A percentile compares a stretch with the other conserved stretches of the same genome.
Conservation (phyloP, 345 rosid genomes). For the Punica granatum region DNA sequence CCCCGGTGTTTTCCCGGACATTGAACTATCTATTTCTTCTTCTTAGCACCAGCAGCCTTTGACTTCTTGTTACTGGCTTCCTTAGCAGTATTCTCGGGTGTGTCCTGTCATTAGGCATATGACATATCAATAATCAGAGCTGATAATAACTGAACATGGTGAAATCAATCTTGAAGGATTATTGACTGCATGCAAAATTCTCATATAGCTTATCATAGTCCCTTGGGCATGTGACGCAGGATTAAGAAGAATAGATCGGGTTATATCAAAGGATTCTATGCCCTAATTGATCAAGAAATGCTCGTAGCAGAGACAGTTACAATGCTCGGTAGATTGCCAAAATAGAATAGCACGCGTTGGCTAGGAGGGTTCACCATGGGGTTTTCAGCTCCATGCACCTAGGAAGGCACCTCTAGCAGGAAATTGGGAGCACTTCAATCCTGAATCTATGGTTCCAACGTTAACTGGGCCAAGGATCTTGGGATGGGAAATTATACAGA, state of each 20-base stretch:
- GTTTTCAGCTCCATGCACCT: conserved; percentile 33
- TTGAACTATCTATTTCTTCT: conserved; percentile 43
- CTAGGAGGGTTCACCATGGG: conserved; percentile 37
- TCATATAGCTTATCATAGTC: not conserved
- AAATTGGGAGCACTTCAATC: conserved; percentile 24
- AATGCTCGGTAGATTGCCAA: not conserved
- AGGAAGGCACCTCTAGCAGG: conserved; percentile 42
- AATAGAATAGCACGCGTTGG: conserved; percentile 7
- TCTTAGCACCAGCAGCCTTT: conserved; percentile 60
- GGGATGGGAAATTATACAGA: conserved; percentile 31
- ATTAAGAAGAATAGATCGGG: not conserved
- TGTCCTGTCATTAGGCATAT: conserved; percentile 36
- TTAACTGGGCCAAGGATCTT: conserved; percentile 31
- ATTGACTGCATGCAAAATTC: not conserved
- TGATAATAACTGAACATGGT: not conserved
- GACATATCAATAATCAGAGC: not conserved
- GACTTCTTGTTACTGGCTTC: conserved; percentile 48
- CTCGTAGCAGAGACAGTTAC: not conserved
- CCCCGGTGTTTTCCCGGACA: not conserved
- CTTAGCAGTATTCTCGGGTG: conserved; percentile 29
- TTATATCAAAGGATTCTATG: not conserved
- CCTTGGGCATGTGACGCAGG: not conserved
- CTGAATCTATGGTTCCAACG: conserved; percentile 29
- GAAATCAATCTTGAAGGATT: conserved; percentile 6
- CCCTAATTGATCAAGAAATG: not conserved